Conservation (phyloP, 768 basidiomycete species). For the Tylopilus subfusipes region DNA sequence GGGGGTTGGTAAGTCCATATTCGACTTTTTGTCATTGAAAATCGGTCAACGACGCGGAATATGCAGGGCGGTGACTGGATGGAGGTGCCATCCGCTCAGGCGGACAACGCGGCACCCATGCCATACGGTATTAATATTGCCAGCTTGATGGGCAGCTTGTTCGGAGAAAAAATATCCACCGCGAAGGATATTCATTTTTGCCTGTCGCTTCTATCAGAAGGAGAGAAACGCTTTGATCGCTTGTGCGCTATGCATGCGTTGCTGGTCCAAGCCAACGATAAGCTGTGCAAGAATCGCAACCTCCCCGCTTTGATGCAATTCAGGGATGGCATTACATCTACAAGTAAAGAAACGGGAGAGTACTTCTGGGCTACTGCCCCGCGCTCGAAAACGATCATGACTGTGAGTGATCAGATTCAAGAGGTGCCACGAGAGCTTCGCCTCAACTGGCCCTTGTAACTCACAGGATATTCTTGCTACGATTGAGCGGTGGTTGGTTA, state of each 20-base stretch:
- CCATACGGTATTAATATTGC: constrained; percentile 29
- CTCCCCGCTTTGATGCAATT: constrained; percentile 19
- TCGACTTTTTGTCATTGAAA: background rate
- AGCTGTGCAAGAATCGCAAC: constrained; percentile 29
- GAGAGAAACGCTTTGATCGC: constrained; percentile 22
- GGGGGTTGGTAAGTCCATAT: constrained; percentile 15
- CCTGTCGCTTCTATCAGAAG: constrained; percentile 22
- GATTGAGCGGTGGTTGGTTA: constrained; percentile 27
- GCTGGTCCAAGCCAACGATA: constrained; percentile 30
- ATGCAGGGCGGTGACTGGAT: constrained; percentile 17
- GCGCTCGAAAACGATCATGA: constrained; percentile 15
- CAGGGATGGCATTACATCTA: constrained; percentile 11
- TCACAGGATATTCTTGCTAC: constrained; percentile 26
- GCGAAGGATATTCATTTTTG: constrained; percentile 32
- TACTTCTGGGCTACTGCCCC: constrained; percentile 21
- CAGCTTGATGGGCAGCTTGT: constrained; percentile 33
- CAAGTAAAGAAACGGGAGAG: constrained; percentile 11
- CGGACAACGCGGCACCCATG: constrained; percentile 4
- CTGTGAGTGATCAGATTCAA: constrained; percentile 13
- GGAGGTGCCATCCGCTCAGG: background rate
- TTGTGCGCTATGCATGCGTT: constrained; percentile 36
- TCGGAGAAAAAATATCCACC: constrained; percentile 18
- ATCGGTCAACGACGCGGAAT: background rate
- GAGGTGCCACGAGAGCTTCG: background rate
- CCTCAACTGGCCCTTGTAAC: background rate